Evolutionary conservation across 179 eudicot species (phyloP).

Genomic region (Beta lomatogona): DNA sequence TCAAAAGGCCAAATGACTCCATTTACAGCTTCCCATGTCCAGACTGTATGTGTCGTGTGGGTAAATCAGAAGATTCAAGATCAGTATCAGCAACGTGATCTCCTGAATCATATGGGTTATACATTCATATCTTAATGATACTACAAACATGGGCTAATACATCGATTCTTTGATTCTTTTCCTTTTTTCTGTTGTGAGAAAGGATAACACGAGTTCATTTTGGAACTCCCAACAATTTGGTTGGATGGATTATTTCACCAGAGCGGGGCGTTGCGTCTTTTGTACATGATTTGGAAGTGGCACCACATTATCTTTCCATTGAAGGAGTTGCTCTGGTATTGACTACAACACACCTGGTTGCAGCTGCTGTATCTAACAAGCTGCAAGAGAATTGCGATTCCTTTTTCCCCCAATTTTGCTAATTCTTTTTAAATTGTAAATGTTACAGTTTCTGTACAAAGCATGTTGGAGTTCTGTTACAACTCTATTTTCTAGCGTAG

Average conservation of each 20-base stretch:
- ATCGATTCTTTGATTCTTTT: slow-evolving; percentile 47
- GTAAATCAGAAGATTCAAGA: slow-evolving; percentile 73
- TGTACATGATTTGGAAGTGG: slow-evolving; percentile 38
- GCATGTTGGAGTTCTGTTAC: slow-evolving; percentile 25
- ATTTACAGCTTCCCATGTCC: slow-evolving; percentile 94
- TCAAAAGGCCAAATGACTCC: slow-evolving; percentile 84
- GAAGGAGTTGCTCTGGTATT: slow-evolving; percentile 31
- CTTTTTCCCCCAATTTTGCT: slow-evolving; percentile 25
- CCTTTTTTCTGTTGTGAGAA: slow-evolving; percentile 29
- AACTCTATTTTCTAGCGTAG: background rate
- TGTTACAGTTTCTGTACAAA: slow-evolving; percentile 29
- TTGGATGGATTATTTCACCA: slow-evolving; percentile 33
- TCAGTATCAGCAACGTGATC: slow-evolving; percentile 58
- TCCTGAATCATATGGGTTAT: slow-evolving; percentile 5
- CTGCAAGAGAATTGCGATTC: slow-evolving; percentile 29
- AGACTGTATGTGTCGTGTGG: slow-evolving; percentile 86
- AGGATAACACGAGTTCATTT: slow-evolving; percentile 38
- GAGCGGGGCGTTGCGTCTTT: slow-evolving; percentile 30
- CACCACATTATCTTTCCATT: slow-evolving; percentile 11
- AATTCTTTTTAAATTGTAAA: slow-evolving; percentile 26
- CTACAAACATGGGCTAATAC: slow-evolving; percentile 31
- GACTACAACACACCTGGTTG: slow-evolving; percentile 29
- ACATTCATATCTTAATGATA: slow-evolving; percentile 14
- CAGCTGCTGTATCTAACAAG: slow-evolving; percentile 62
- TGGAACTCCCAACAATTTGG: slow-evolving; percentile 31